Evolutionary conservation across 2,329 filamentous ascomycete genomes (phyloP), one percentile per base, ranked within the genome.

Genomic region (Pseudopithomyces maydicus): DNA sequence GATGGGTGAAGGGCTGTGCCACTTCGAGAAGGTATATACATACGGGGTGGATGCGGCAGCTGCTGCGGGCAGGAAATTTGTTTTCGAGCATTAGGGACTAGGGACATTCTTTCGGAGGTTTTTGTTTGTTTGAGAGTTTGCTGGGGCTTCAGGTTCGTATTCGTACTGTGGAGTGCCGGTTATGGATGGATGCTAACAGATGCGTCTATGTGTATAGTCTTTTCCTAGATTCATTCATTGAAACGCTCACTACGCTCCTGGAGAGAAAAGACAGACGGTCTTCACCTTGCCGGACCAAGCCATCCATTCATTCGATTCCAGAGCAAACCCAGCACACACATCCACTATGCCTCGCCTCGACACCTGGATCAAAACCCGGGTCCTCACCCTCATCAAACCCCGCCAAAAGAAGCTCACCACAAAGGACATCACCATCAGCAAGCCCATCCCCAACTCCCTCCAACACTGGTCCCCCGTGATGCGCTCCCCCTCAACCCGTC

Each of bases 331-430:
- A 26, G 10, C n/a, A 15, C 49, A 33, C 32, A 11, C 33, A 23
- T 26, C 29, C 36, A 55, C 32, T 12, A 58, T 61, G 59, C 50
- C 59, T 6, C 59, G 59, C 54, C 52, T 58, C 39, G 45, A 57
- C 43, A 39, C 44, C 51, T 61, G 59, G 59, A 44, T 61, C 12
- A 52, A 55, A 17, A 49, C 50, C 48, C 51, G 55, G 12, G 53
- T 61, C 19, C 56, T 58, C 15, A 48, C 41, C 44, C 35, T 56
- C 43, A 48, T 58, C 23, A 43, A 17, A 17, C 33, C 33, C 14
- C 50, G 43, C 38, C 52, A 26, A 33, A 56, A 49, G 33, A 57
- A 55, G 35, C 51, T 61, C 47, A 54, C 46, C 2, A 57, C 41
- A 11, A 52, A 52, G 20, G 53, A 55, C 38, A 35, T 55, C 38